These are phyloP conservation scores for Coffea humblotiana DNA, from an alignment of 305 asterid genomes.

Conservation along the genomic window DNA sequence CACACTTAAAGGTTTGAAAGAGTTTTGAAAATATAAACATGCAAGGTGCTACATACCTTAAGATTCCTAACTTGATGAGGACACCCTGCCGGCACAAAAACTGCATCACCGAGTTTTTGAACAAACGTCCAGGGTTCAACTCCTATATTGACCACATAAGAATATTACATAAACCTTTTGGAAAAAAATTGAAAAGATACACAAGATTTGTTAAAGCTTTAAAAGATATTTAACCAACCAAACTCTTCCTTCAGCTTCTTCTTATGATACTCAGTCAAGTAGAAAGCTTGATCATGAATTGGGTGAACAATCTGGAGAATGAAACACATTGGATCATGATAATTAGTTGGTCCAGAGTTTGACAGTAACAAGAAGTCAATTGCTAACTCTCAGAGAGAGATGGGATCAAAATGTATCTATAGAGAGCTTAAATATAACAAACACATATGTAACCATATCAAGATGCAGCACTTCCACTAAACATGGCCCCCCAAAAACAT, in stretches of 20 bases:
- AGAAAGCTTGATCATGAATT: slow-evolving; percentile 33
- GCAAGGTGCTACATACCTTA: slow-evolving; percentile 43
- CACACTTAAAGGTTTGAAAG: neutral
- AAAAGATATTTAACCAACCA: slow-evolving; percentile 22
- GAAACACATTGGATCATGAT: neutral
- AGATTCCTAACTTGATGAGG: slow-evolving; percentile 89
- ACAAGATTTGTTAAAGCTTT: neutral
- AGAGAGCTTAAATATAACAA: neutral
- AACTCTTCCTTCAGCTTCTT: slow-evolving; percentile 33
- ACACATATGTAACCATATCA: neutral
- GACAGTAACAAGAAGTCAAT: neutral
- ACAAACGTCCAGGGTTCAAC: slow-evolving; percentile 87
- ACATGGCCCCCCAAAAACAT: neutral
- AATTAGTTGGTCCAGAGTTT: neutral
- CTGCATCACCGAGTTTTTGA: slow-evolving; percentile 84
- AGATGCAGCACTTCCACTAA: neutral
- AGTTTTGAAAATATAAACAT: slow-evolving; percentile 3
- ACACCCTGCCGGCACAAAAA: slow-evolving; percentile 82
- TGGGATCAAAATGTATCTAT: neutral
- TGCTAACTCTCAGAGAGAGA: neutral
- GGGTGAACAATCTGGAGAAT: slow-evolving; percentile 30
- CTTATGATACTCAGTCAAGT: slow-evolving; percentile 28
- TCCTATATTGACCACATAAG: slow-evolving; percentile 41
- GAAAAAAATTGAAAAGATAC: neutral
- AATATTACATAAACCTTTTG: neutral